A percentile compares a stretch with the other conserved stretches of the same genome.
Evolutionary conservation across 176 grass and related monocot species (phyloP).

Genomic region (Paspalum notatum): DNA sequence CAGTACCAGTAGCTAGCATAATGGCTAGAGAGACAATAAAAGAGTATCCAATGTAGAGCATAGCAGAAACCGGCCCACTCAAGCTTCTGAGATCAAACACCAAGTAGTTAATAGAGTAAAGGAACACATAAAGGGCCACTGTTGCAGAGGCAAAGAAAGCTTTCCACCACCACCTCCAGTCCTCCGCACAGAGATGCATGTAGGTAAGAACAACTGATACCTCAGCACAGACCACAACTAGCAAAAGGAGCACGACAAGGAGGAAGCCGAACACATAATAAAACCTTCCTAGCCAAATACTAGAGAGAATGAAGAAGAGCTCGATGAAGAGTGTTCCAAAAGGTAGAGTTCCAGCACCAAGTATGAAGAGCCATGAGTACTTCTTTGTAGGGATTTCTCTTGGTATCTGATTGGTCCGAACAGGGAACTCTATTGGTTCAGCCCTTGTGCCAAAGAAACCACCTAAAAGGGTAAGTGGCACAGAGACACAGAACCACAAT

Average conservation of each 20-base stretch:
- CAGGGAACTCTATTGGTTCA: slow-evolving; percentile 69
- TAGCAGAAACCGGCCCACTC: slow-evolving; percentile 84
- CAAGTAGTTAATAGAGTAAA: slow-evolving; percentile 88
- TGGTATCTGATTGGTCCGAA: slow-evolving; percentile 88
- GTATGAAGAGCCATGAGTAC: slow-evolving; percentile 81
- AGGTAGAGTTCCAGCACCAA: slow-evolving; percentile 83
- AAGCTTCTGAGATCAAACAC: slow-evolving; percentile 87
- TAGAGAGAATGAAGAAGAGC: slow-evolving; percentile 89
- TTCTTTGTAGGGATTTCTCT: slow-evolving; percentile 79
- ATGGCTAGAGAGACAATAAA: slow-evolving; percentile 85
- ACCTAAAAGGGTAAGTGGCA: slow-evolving; percentile 84
- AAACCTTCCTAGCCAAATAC: slow-evolving; percentile 90
- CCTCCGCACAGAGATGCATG: slow-evolving; percentile 87
- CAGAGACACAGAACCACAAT: slow-evolving; percentile 91
- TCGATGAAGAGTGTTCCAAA: slow-evolving; percentile 94
- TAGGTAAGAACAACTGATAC: slow-evolving; percentile 91
- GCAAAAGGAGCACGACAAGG: slow-evolving; percentile 73
- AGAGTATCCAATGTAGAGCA: slow-evolving; percentile 77
- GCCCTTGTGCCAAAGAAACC: slow-evolving; percentile 81
- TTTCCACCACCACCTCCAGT: slow-evolving; percentile 97
- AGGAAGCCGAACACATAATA: slow-evolving; percentile 94
- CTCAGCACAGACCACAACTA: slow-evolving; percentile 85
- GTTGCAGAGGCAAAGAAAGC: slow-evolving; percentile 84
- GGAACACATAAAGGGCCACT: slow-evolving; percentile 77
- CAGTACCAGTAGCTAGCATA: slow-evolving; percentile 80